Conservation (phyloP, 2,329 filamentous ascomycete species). For the Botryotinia narcissicola region DNA sequence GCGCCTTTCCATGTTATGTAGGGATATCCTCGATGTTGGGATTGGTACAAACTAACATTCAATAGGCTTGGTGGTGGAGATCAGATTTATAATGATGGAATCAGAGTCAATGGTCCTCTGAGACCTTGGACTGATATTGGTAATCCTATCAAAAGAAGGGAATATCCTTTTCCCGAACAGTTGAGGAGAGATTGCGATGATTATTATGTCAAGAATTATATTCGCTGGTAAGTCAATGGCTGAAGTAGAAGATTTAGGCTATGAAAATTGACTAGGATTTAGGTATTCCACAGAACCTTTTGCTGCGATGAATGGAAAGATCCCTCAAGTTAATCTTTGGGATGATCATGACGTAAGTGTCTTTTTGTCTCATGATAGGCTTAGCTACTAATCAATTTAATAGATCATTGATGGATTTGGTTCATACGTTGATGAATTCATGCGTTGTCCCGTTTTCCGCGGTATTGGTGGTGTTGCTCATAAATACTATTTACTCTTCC, state of each 20-base stretch:
- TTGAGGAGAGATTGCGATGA: constrained; percentile 82
- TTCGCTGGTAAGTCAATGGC: constrained; percentile 57
- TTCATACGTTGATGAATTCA: constrained; percentile 90
- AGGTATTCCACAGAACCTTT: constrained; percentile 81
- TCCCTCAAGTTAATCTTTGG: constrained; percentile 96
- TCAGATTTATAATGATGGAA: constrained; percentile 94
- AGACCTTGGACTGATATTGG: constrained; percentile 78
- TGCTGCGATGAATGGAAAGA: constrained; percentile 81
- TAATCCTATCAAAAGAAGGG: constrained; percentile 78
- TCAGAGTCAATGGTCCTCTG: constrained; percentile 80
- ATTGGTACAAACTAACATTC: constrained; percentile 25
- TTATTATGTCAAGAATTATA: constrained; percentile 88
- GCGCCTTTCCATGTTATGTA: constrained; percentile 88
- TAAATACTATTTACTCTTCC: constrained; percentile 98
- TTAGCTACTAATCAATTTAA: constrained; percentile 32
- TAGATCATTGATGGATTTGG: constrained; percentile 85
- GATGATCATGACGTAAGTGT: constrained; percentile 78
- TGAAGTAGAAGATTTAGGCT: constrained; percentile 42
- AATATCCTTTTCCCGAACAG: constrained; percentile 72
- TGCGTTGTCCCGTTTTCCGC: constrained; percentile 87
- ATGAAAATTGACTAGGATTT: constrained; percentile 51
- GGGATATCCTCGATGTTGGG: constrained; percentile 48
- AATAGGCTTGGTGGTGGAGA: constrained; percentile 84
- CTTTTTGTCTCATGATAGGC: not conserved
- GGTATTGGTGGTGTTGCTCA: constrained; percentile 89